Base-by-base conservation (phyloP, 352 stramenopile genomes). In the Phytophthora syringae region DNA sequence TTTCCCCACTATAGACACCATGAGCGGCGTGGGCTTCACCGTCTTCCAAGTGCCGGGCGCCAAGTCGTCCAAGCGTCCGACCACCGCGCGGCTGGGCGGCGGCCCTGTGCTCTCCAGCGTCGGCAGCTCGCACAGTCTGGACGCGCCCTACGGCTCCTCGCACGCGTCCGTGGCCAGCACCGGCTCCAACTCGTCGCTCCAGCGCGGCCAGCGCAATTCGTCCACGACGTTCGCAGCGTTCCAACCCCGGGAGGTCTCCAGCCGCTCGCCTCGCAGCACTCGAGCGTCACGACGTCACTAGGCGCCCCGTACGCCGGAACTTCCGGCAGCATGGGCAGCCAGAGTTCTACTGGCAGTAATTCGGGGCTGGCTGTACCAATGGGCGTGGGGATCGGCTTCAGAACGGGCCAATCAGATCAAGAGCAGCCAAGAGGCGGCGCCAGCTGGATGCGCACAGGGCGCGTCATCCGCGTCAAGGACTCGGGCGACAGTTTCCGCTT, bases 401-500 rank as follows among this genome's bases (percentile, higher is more conserved):
- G 52, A 11, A 12, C 70, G 7, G 49, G 51, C 21, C 52, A 56
- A 22, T 60, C 69, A 9, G 73, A 81, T 10, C 64, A 74, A 5
- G 63, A 83, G 25, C 79, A 88, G 30, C 36, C 54, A 18, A 67
- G 70, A 24, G 79, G 78, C 27, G 84, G 84, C 52, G 71, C 80
- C 22, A 57, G 67, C 21, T 92, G 81, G 81, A 89, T 90, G 79
- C 70, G 79, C 62, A 88, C 82, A 22, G 84, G 84, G 1, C 84
- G 84, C 51, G 62, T 90, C 18, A 87, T 93, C 37, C 82, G 82
- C 28, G 75, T 91, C 25, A 90, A 90, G 61, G 80, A 91, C 49
- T 88, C 82, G 12, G 80, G 82, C 47, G 77, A 88, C 50, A 84
- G 79, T 28, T 93, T 85, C 64, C 76, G 84, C 12, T 93, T 93